These are phyloP conservation scores for Scenedesmus sp. DNA, from an alignment of 163 green algal species.

Conservation along the genomic window DNA sequence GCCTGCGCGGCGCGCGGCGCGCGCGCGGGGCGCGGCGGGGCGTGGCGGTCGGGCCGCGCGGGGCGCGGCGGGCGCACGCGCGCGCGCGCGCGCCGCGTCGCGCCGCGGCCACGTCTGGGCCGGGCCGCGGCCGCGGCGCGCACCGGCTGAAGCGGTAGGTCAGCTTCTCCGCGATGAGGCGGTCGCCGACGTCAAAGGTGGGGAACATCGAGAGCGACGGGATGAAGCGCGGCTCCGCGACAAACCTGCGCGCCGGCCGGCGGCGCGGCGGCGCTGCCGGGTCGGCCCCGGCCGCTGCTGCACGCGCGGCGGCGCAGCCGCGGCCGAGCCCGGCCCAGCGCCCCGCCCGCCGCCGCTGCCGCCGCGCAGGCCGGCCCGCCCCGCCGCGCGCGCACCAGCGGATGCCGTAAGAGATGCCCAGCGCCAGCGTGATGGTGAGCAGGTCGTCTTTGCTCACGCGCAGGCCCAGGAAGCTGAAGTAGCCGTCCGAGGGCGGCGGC, in stretches of 20 bases:
- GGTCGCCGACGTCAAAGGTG: conserved; percentile 95
- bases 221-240: conserved; percentile 98
- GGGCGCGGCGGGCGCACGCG: not conserved
- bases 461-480: conserved; percentile 54
- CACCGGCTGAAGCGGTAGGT: conserved; percentile 87
- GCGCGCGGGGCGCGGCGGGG: not conserved
- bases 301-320: not conserved
- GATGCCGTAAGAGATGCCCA: conserved; percentile 90
- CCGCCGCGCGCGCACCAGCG: conserved; percentile 60
- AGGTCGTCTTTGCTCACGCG: conserved; percentile 87
- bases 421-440: conserved; percentile 81
- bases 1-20: conserved; percentile 34
- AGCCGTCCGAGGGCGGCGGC: conserved; percentile 2
- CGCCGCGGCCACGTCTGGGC: too few species aligned
- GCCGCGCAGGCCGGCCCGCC: not conserved
- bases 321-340: too few species aligned
- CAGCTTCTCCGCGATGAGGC: conserved; percentile 97
- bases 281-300: too few species aligned
- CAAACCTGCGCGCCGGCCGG: conserved; percentile 62
- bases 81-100: not conserved
- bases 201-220: conserved; percentile 98
- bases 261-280: too few species aligned
- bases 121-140: too few species aligned
- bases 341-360: not conserved
- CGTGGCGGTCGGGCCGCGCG: too few species aligned